These are phyloP conservation scores for Lojkania enalia DNA, from an alignment of 2,329 filamentous ascomycete species.

Conservation along the genomic window DNA sequence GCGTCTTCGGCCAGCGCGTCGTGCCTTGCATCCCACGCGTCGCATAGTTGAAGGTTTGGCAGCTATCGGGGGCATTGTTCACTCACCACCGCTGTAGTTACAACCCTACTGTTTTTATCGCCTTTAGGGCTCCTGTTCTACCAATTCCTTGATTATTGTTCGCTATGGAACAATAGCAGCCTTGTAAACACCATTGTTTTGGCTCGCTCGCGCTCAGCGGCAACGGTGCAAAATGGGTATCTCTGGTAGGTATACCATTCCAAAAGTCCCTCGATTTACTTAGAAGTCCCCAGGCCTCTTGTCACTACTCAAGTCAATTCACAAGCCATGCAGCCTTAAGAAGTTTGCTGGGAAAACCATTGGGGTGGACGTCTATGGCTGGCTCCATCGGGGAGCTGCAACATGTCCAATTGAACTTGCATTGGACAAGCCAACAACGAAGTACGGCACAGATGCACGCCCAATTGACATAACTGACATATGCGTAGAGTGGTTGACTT, in stretches of 20 bases:
- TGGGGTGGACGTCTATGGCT: slow-evolving; percentile 96
- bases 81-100: background rate
- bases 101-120: background rate
- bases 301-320: slow-evolving; percentile 92
- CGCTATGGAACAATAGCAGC: slow-evolving; percentile 26
- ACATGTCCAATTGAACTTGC: slow-evolving; percentile 90
- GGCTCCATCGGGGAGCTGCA: slow-evolving; percentile 92
- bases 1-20: slow-evolving; percentile 4
- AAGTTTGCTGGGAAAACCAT: slow-evolving; percentile 86
- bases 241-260: slow-evolving; percentile 34
- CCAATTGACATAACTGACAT: slow-evolving; percentile 14
- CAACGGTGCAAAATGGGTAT: slow-evolving; percentile 45
- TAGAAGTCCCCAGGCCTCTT: slow-evolving; percentile 68
- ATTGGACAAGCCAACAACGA: slow-evolving; percentile 82
- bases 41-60: background rate
- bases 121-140: background rate
- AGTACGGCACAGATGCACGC: slow-evolving; percentile 57
- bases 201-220: slow-evolving; percentile 30
- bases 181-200: slow-evolving; percentile 23
- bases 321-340: slow-evolving; percentile 83
- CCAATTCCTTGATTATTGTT: background rate
- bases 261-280: slow-evolving; percentile 26
- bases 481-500: slow-evolving; percentile 80
- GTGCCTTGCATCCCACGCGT: slow-evolving; percentile 1
- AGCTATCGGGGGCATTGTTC: background rate